phyloP scores from a whole-genome alignment of 2,329 filamentous ascomycete species.

The Clarireedia sp. region DNA sequence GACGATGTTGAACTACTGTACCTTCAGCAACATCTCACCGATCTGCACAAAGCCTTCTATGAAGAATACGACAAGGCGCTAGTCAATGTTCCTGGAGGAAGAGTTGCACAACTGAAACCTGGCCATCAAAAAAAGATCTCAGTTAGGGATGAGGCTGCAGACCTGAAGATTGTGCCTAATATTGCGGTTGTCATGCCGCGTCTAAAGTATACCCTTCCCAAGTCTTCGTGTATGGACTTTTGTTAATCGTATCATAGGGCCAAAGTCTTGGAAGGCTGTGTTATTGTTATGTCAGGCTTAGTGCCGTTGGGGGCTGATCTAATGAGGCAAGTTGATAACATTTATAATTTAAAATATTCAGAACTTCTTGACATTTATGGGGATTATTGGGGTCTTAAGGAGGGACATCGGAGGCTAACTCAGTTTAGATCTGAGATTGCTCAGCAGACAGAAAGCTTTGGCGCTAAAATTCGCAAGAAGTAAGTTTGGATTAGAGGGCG shows the following conservation, averaged over 20 bases:
- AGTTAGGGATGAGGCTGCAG: conserved; percentile 33
- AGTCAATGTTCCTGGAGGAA: conserved; percentile 31
- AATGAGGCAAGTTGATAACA: conserved; percentile 37
- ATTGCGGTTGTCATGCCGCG: conserved; percentile 75
- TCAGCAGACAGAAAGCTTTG: conserved; percentile 79
- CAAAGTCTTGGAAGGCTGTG: conserved; percentile 63
- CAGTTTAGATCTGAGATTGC: conserved; percentile 68
- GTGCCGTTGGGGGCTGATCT: conserved; percentile 76
- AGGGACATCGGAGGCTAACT: conserved; percentile 2
- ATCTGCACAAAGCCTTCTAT: conserved; percentile 74
- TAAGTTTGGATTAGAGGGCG: conserved; percentile 10
- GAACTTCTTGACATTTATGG: conserved; percentile 17
- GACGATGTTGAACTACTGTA: conserved; percentile 76
- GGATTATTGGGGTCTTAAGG: not conserved
- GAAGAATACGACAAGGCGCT: conserved; percentile 62
- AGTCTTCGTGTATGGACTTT: not conserved
- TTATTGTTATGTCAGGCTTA: conserved; percentile 84
- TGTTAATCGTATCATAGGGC: conserved; percentile 29
- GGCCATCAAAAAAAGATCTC: conserved; percentile 36
- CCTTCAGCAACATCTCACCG: conserved; percentile 67
- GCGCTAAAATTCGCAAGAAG: conserved; percentile 52
- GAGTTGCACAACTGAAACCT: conserved; percentile 32
- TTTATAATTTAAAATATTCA: not conserved
- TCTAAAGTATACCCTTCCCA: conserved; percentile 51
- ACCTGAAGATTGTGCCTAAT: conserved; percentile 65